Evolutionary conservation across 805 yeast species (phyloP), one percentile per base, ranked within the genome.

Genomic region (Kazachstania viticola): DNA sequence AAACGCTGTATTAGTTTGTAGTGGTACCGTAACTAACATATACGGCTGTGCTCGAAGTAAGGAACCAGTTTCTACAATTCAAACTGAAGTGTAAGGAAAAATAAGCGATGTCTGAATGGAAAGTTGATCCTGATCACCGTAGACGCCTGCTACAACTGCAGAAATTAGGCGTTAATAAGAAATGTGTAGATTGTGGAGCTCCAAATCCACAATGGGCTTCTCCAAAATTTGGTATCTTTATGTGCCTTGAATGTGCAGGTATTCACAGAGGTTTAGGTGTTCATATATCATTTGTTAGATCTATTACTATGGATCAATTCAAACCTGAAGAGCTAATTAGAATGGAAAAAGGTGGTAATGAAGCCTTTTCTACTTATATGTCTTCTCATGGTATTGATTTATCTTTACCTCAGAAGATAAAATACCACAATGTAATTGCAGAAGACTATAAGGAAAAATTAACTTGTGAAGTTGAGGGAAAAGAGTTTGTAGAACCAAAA

Each of bases 141-240:
- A 75, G 95, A 52, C 75, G 79, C 53, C 65, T 82, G 25, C 49
- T 74, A 44, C 75, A 75, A 27, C 61, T 88, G 38, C 97, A 88
- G 51, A 84, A 84, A 53, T 64, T 65, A 29, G 94, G 88, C 17
- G 78, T 65, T 11, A 84, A 85, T 64, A 84, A 79, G 62, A 77
- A 73, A 56, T 91, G 98, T 60, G 79, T 84, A 56, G 98, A 91
- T 56, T 91, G 98, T 60, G 68, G 64, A 24, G 94, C 96, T 1
- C 95, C 94, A 37, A 88, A 87, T 54, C 98, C 98, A 8, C 98
- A 91, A 58, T 91, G 98, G 98, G 96, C 97, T 2, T 84, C 95
- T 11, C 97, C 97, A 23, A 91, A 91, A 58, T 85, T 88, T 60
- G 98, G 98, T 38, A 81, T 91, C 38, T 91, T 87, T 60, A 88